Conservation (phyloP, 257 asterid genomes). For the Lavandula angustifolia region DNA sequence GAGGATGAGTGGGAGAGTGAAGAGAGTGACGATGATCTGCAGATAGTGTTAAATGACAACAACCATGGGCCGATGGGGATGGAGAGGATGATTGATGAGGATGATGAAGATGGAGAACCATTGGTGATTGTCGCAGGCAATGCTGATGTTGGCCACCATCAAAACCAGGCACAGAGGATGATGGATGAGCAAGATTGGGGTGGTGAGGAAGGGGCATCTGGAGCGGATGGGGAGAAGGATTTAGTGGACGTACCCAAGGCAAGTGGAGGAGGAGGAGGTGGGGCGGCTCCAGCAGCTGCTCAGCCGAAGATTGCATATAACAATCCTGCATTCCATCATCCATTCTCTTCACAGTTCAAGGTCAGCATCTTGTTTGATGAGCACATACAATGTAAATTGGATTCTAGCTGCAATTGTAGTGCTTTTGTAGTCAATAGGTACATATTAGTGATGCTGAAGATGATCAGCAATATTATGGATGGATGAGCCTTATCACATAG, state of each 20-base stretch:
- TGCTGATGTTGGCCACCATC: constrained; percentile 60
- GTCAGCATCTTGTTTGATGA: constrained; percentile 84
- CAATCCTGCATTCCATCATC: constrained; percentile 65
- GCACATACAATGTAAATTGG: constrained; percentile 34
- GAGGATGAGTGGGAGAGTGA: constrained; percentile 42
- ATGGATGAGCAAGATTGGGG: constrained; percentile 78
- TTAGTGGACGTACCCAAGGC: constrained; percentile 57
- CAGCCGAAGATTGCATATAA: constrained; percentile 68
- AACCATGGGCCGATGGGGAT: constrained; percentile 36
- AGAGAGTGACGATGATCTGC: constrained; percentile 37
- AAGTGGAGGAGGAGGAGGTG: constrained; percentile 50
- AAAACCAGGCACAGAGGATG: constrained; percentile 43
- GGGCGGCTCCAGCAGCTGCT: constrained; percentile 37
- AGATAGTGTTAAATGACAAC: constrained; percentile 34
- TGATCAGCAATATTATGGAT: constrained; percentile 27
- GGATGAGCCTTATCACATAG: constrained; percentile 8
- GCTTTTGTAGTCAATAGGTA: constrained; percentile 23
- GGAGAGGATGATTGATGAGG: constrained; percentile 54
- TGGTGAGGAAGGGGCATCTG: constrained; percentile 51
- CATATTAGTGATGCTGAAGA: constrained; percentile 28
- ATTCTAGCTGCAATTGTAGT: constrained; percentile 30
- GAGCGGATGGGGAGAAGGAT: constrained; percentile 77
- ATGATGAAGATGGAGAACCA: constrained; percentile 49
- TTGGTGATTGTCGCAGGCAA: constrained; percentile 77
- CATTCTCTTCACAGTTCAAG: constrained; percentile 91